Conservation (phyloP, 352 stramenopile genomes). For the Globisporangium abappressorium region DNA sequence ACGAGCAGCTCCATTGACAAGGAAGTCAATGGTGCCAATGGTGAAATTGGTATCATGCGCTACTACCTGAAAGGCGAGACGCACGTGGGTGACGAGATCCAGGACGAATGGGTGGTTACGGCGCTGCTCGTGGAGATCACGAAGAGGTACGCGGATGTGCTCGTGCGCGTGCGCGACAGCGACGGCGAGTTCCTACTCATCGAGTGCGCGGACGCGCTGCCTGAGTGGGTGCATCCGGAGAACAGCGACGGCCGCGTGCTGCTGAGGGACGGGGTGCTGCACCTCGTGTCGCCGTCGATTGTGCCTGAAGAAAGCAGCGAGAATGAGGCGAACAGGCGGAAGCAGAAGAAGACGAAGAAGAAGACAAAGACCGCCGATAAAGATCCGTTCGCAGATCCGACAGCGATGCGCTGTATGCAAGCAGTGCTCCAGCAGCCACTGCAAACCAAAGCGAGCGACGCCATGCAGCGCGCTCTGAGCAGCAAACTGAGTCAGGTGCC, state of each 20-base stretch:
- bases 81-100: conserved; percentile 51
- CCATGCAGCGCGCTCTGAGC: conserved; percentile 41
- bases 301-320: conserved; percentile 23
- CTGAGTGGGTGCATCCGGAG: conserved; percentile 64
- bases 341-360: background rate
- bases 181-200: conserved; percentile 82
- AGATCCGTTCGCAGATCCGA: background rate
- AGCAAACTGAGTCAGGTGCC: conserved; percentile 38
- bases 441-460: conserved; percentile 23
- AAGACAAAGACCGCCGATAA: background rate
- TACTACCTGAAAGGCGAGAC: conserved; percentile 40
- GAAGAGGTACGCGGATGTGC: conserved; percentile 24
- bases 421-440: conserved; percentile 2
- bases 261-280: conserved; percentile 33
- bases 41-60: conserved; percentile 9
- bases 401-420: conserved; percentile 10
- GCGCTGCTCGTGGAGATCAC: conserved; percentile 51
- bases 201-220: conserved; percentile 63
- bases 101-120: conserved; percentile 70
- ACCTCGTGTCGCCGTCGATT: conserved; percentile 39
- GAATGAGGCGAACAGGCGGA: background rate
- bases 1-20: background rate
- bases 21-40: background rate
- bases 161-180: conserved; percentile 40
- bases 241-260: conserved; percentile 50